Base-by-base conservation (phyloP, 1,284 basidiomycete species). In the Cerrena zonata region DNA sequence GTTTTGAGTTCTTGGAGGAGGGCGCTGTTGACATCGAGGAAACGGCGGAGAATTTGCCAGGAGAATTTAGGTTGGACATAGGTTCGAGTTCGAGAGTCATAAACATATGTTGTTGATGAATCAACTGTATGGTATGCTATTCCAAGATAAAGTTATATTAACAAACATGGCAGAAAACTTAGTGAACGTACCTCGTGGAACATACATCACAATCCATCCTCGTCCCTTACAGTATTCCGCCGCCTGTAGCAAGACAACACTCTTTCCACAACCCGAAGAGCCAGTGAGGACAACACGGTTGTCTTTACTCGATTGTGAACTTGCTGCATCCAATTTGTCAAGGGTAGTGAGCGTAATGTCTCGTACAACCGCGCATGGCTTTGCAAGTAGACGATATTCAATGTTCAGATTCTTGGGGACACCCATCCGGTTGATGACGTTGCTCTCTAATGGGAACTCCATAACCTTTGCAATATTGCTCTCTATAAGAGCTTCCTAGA, bases 121-220 rank as follows among this genome's bases (percentile, higher is more conserved):
- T 94, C 84, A 56, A 94, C 85, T 50, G 91, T 77, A 52, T 78
- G 79, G 54, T 84, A 78, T 1, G 82, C 86, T 82, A 58, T 15
- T 37, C 15, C 30, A 7, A 27, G 15, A 23, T 36, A 23, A 37
- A 15, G n/a, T 13, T n/a, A 38, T n/a, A 53, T 25, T 19, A 19
- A n/a, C 43, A 45, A 34, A 13, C 22, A 34, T 23, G 27, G 50
- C 41, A 26, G 45, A 22, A 47, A 5, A n/a, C n/a, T n/a, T n/a
- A 36, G 3, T 45, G 46, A 12, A 56, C 75, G 34, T 40, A 89
- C 89, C 81, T 69, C 84, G 74, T 2, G 94, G 92, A n/a, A 93
- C 78, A 66, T 95, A 97, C 41, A 96, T 68, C 23, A 94, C 90
- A 36, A 95, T 76, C 89, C 90, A 96, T 13, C 80, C 79, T 24